Evolutionary conservation across 1,284 basidiomycete genomes (phyloP), one percentile per base, ranked within the genome.

Genomic region (Ceratobasidium sp.): DNA sequence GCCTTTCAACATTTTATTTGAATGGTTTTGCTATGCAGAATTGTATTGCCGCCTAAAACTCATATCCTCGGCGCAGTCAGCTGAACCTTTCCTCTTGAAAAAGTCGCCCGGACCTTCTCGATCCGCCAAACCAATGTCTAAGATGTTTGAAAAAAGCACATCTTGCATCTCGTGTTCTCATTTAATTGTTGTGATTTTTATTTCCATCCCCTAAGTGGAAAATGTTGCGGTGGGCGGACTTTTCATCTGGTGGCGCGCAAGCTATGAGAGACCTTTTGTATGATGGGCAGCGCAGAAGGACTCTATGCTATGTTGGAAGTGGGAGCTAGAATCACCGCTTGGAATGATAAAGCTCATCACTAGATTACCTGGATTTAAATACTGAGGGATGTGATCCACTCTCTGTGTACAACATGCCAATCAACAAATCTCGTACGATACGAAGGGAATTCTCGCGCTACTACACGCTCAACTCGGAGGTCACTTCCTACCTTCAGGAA

Each of bases 401-500:
- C 28, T 6, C 26, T 33, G 33, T 33, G 39, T 20, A 61, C 55
- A 23, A 23, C 12, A 5, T 61, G 58, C 58, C 58, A 39, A 61
- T 61, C 33, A 61, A 61, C 58, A 61, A 28, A 20, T 39, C 58
- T 18, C 58, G 58, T 33, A 15, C 15, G 15, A 61, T 61, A 61
- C 58, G 58, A 61, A 39, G 39, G 12, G 58, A 20, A 20, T 61
- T 61, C 26, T 12, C 3, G 9, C 28, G 28, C 5, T 12, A 13
- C 13, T 61, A 61, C 58, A 10, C 3, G 13, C 26, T 15, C 58
- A 61, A 39, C 58, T 7, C 15, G 28, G 13, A 39, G 10, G 42
- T 40, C 26, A 56, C 13, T 23, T 75, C 60, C 20, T 75, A 53
- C 53, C 60, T 66, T 6, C 46, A 64, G 28, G 60, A 75, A 39